Base-by-base conservation (phyloP, 148 eudicot genomes). In the Suaeda aralocaspica region DNA sequence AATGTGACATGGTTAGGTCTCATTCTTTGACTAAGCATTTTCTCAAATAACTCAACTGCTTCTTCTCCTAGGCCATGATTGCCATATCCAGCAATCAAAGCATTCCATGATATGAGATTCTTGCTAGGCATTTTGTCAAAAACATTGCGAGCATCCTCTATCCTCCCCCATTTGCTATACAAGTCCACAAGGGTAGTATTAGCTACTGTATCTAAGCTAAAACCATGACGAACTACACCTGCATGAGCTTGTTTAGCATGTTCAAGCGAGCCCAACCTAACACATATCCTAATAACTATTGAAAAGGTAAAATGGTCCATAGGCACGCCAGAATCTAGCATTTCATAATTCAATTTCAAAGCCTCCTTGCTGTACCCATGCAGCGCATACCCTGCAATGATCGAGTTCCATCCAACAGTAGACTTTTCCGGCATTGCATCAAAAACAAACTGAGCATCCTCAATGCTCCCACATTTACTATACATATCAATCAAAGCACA, bases 171-270 rank as follows among this genome's bases (percentile, higher is more conserved):
- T 82, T 89, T 92, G 84, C 98, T 80, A 70, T 89, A 92, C 63
- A 92, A 84, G 72, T 89, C 96, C 21, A 92, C 83, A 59, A 92
- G 89, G 13, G 98, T 74, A 5, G 98, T 88, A 72, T 85, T 92
- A 21, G 93, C 93, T 45, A 92, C 93, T 33, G 82, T 75, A 67
- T 92, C 98, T 19, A 80, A 79, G 53, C 85, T 86, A 71, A 89
- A 89, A 44, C 98, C 98, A 82, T 86, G 79, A 16, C 93, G 89
- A 48, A 92, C 90, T 41, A 92, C 69, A 36, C 88, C 82, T 2
- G 93, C 98, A 41, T 89, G 98, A 58, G 93, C 96, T 81, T 88
- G 93, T 75, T 88, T 92, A 28, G 91, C 96, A 49, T 88, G 96
- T 59, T 92, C 93, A 60, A 92, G 73, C 26, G 91, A 88, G 26